Conservation (phyloP, 164 flowering plant species). For the Sextonia rubra region DNA sequence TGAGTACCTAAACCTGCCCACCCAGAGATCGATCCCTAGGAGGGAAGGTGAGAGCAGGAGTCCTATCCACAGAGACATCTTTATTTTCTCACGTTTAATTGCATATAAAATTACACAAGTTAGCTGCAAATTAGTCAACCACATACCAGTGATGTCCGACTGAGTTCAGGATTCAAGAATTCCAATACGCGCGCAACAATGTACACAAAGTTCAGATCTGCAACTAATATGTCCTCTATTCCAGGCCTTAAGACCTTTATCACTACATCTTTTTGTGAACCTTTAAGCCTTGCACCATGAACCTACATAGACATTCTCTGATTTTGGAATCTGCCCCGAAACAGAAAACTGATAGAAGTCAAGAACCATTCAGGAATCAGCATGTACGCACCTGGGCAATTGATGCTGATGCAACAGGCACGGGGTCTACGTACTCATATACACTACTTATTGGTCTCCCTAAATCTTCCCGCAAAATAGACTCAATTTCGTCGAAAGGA, state of each 20-base stretch:
- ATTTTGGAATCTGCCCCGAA: background rate
- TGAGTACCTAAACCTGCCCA: no score
- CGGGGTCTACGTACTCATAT: conserved; percentile 84
- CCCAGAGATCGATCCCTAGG: no score
- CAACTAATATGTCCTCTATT: conserved; percentile 81
- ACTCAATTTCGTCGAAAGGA: conserved; percentile 75
- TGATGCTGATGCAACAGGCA: conserved; percentile 97
- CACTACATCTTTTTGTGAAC: conserved; percentile 77
- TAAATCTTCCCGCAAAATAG: conserved; percentile 62
- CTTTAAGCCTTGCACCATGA: conserved; percentile 86
- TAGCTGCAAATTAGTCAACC: background rate
- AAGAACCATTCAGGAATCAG: background rate
- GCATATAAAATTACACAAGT: background rate
- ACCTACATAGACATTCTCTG: conserved; percentile 40
- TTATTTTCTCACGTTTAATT: no score
- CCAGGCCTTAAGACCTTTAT: conserved; percentile 96
- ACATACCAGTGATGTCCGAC: conserved; percentile 83
- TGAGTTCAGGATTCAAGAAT: conserved; percentile 82
- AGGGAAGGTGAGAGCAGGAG: no score
- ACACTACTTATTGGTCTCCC: conserved; percentile 80
- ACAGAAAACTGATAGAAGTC: background rate
- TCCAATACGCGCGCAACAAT: conserved; percentile 86
- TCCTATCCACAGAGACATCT: no score
- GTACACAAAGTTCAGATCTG: conserved; percentile 87
- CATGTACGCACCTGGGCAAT: conserved; percentile 70